Evolutionary conservation across 768 basidiomycete species (phyloP).

Genomic region (Saitozyma podzolica): DNA sequence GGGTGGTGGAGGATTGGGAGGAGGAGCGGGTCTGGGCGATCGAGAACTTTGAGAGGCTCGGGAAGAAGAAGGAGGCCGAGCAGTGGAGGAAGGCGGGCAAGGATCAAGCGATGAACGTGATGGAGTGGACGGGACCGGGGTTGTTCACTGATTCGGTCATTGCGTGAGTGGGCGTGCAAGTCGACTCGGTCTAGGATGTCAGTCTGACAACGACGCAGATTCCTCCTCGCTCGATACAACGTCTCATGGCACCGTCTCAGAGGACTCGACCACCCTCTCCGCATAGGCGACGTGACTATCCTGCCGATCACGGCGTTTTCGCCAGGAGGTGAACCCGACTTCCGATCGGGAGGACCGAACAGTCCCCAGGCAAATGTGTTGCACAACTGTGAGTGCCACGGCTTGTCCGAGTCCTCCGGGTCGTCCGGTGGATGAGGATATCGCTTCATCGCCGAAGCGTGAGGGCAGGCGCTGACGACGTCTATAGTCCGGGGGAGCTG

Average conservation of each 20-base stretch:
- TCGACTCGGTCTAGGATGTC: neutral
- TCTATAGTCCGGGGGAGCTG: conserved; percentile 36
- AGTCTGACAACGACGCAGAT: conserved; percentile 17
- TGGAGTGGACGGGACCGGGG: conserved; percentile 50
- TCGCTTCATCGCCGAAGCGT: no score
- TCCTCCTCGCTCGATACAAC: conserved; percentile 44
- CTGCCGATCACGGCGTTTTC: conserved; percentile 42
- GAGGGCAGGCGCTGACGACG: neutral
- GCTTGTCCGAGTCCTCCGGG: neutral
- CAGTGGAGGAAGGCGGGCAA: conserved; percentile 12
- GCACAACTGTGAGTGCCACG: conserved; percentile 36
- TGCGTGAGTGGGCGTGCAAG: conserved; percentile 20
- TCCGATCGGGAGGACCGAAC: conserved; percentile 23
- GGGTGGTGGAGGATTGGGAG: conserved; percentile 27
- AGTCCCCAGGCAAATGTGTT: conserved; percentile 33
- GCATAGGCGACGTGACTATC: conserved; percentile 51
- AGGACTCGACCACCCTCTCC: conserved; percentile 33
- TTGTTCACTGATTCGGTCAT: conserved; percentile 39
- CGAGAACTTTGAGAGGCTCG: conserved; percentile 2
- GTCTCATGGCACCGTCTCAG: conserved; percentile 42
- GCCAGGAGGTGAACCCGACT: conserved; percentile 38
- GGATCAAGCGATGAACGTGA: conserved; percentile 29
- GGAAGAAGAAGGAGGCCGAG: conserved; percentile 10
- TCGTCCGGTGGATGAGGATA: no score
- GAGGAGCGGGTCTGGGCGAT: conserved; percentile 21